Evolutionary conservation across 768 basidiomycete genomes (phyloP), one percentile per base, ranked within the genome.

Genomic region (Suillus brevipes): DNA sequence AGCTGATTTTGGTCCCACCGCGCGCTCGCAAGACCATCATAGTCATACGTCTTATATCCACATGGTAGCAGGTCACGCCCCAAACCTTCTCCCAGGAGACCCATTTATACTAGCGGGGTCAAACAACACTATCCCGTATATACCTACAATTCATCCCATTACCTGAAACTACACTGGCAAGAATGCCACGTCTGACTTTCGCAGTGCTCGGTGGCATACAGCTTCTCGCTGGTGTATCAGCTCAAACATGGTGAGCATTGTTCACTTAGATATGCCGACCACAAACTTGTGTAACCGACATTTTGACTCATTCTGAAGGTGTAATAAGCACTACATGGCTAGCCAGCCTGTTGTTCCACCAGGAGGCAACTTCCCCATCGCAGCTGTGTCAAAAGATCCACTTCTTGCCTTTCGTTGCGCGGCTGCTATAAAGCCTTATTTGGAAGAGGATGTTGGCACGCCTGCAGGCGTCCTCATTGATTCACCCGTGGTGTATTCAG

Each of bases 391-490:
- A 3, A 66, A 76, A 0, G 72, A 70, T 1, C 76, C 86, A n/a
- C 79, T 86, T 47, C 80, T 88, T 31, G 84, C 86, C 9, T 73
- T 89, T 45, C 84, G 85, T 12, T 89, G 88, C 65, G 80, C 81
- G 10, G 86, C 85, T 36, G 84, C 85, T 3, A 82, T 88, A 28
- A 80, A 83, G 7, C 88, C 88, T 1, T 89, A 87, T 71, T 80
- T 89, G 28, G 81, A 82, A 18, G 85, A 84, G 67, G 87, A 88
- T 66, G 74, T 76, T 34, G 69, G 70, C 28, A 78, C 79, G 4
- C 77, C 79, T 3, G 78, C 81, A 16, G 78, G 80, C 18, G 78
- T 89, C 61, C 75, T 88, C 45, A 76, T 89, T 49, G 86, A 88
- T 57, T 73, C 85, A 0, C 82, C 82, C 0, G 72, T 89, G 42